A percentile compares a stretch with the other conserved stretches of the same genome.
phyloP scores from a whole-genome alignment of 257 asterid genomes.

The Solanum arcanum region DNA sequence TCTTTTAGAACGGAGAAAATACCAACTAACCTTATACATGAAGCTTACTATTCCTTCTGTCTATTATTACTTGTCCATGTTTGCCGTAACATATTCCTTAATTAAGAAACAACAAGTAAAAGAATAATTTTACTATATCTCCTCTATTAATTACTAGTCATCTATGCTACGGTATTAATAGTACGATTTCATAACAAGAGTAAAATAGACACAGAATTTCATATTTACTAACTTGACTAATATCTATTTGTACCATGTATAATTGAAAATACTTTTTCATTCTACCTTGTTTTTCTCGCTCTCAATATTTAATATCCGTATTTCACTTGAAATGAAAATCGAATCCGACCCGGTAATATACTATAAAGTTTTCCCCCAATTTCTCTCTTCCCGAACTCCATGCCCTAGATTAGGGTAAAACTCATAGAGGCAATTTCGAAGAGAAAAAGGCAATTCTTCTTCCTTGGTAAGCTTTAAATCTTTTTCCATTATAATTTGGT shows the following conservation, averaged over 20 bases:
- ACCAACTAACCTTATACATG: not conserved
- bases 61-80: not conserved
- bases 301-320: not conserved
- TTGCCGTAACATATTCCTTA: not conserved
- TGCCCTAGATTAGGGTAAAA: not conserved
- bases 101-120: not conserved
- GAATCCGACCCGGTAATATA: not conserved
- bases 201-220: not conserved
- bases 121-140: too few species aligned
- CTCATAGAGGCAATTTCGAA: not conserved
- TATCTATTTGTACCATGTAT: fast-evolving
- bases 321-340: not conserved
- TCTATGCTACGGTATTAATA: not conserved
- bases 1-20: not conserved
- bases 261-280: not conserved
- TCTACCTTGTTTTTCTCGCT: not conserved
- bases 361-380: not conserved
- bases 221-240: not conserved
- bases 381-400: not conserved
- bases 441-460: not conserved
- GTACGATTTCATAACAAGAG: not conserved
- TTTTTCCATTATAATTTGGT: not conserved
- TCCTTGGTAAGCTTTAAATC: not conserved
- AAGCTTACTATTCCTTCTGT: not conserved
- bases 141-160: not conserved